phyloP scores from a whole-genome alignment of 2,329 filamentous ascomycete genomes.

The Madurella fahalii region DNA sequence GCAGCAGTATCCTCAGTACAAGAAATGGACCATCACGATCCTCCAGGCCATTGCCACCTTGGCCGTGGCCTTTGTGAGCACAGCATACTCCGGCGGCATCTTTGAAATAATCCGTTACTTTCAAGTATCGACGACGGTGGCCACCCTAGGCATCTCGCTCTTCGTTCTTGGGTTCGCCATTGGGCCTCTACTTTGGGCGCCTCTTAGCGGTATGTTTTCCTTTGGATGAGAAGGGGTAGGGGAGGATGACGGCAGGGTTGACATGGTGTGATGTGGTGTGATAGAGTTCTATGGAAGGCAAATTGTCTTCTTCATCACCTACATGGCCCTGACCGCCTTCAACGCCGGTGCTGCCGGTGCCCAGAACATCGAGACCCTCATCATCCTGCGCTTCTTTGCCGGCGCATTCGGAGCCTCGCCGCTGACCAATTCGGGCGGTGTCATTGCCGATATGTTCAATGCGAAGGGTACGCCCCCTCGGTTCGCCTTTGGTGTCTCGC shows the following conservation, averaged over 20 bases:
- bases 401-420: conserved; percentile 59
- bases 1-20: conserved; percentile 49
- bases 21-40: conserved; percentile 64
- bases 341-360: conserved; percentile 56
- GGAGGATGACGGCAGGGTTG: background rate
- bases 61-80: conserved; percentile 65
- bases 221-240: background rate
- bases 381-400: conserved; percentile 62
- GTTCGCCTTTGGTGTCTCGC: background rate
- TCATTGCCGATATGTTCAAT: conserved; percentile 58
- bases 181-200: conserved; percentile 57
- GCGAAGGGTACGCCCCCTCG: conserved; percentile 15
- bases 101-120: conserved; percentile 53
- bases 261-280: background rate
- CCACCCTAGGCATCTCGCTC: conserved; percentile 58
- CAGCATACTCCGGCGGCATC: conserved; percentile 60
- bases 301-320: conserved; percentile 55
- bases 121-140: conserved; percentile 45
- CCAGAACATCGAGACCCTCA: conserved; percentile 53
- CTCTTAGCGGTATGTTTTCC: conserved; percentile 37
- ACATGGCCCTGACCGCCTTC: conserved; percentile 55
- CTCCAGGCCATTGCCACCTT: conserved; percentile 64
- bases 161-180: conserved; percentile 56
- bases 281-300: conserved; percentile 57
- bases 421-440: conserved; percentile 58